Base-by-base conservation (phyloP, 1,139 yeast genomes). In the Zygosaccharomyces sapae region DNA sequence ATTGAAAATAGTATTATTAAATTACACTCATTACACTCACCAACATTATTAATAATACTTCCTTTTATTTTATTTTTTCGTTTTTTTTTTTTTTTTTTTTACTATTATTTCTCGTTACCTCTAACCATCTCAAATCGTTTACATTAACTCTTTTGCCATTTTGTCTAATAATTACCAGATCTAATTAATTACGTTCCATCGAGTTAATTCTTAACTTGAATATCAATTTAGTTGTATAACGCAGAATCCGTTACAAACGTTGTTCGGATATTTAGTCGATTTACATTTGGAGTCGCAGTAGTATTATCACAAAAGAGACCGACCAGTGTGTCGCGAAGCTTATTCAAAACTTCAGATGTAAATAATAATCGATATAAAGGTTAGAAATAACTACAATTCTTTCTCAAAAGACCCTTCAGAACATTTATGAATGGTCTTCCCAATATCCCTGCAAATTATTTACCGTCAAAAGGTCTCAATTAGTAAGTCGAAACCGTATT, bases 381-480 rank as follows among this genome's bases (percentile, higher is more conserved):
- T 9, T 22, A 12, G 13, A 35, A 35, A 19, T 35, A 35, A 37
- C 24, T 22, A 9, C 22, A 12, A 37, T 24, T 12, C 18, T 22
- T 24, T 24, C 5, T n/a, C n/a, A 27, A 13, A 19, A 35, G 27
- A 35, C 9, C 38, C 7, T 27, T 33, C 31, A 13, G 24, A 36
- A 27, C 42, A 41, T 45, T 41, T 49, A 49, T 51, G 54, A 45
- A 49, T 49, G 50, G 46, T 37, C 37, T 41, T 18, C 22, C 44
- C 30, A 33, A 43, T 16, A 43, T 49, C 35, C 47, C 46, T 39
- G 46, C 54, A 40, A 41, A 45, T 33, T 52, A 50, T 30, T 42
- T 55, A 39, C 58, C 58, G n/a, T 51, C 58, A 18, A 48, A 46
- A 52, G 53, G 46, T 47, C 56, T 4, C 53, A 47, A 45, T 33